Conservation (phyloP, 2,329 filamentous ascomycete species). For the Diplodia corticola region DNA sequence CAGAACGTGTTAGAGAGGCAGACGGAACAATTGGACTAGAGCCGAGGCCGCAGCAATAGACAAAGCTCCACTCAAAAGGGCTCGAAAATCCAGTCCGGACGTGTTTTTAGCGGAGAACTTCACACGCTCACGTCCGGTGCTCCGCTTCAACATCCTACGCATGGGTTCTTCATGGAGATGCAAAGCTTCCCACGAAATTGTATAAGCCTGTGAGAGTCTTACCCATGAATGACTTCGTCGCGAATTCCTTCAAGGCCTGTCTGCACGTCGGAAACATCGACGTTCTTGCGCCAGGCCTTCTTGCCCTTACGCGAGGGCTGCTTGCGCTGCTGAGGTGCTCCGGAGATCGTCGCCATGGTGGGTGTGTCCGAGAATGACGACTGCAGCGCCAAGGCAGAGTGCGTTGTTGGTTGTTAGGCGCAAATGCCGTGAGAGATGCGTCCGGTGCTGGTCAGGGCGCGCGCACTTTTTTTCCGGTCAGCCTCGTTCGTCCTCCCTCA, state of each 20-base stretch:
- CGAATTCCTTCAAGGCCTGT: conserved; percentile 80
- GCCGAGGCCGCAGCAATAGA: neutral
- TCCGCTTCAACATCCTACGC: neutral
- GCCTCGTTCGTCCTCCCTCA: neutral
- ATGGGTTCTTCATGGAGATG: neutral
- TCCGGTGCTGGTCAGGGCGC: neutral
- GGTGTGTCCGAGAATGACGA: neutral
- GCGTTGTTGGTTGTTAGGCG: neutral
- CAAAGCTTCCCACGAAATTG: neutral
- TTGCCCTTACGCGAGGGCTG: conserved; percentile 96
- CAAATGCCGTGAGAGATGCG: neutral
- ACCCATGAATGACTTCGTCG: conserved; percentile 90
- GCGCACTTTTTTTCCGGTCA: conserved; percentile 1
- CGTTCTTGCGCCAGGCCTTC: conserved; percentile 98
- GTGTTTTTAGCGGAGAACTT: neutral
- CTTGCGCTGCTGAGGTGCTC: conserved; percentile 75
- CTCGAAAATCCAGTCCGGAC: neutral
- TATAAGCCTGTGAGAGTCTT: conserved; percentile 28
- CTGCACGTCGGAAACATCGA: conserved; percentile 85
- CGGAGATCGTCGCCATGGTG: conserved; percentile 10
- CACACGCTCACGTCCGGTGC: neutral
- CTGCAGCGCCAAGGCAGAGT: neutral
- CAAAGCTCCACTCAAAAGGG: neutral
- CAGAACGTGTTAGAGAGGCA: conserved; percentile 26
- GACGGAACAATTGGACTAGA: neutral